phyloP scores from a whole-genome alignment of 108 stramenopile genomes.

The Craspedostauros australis region DNA sequence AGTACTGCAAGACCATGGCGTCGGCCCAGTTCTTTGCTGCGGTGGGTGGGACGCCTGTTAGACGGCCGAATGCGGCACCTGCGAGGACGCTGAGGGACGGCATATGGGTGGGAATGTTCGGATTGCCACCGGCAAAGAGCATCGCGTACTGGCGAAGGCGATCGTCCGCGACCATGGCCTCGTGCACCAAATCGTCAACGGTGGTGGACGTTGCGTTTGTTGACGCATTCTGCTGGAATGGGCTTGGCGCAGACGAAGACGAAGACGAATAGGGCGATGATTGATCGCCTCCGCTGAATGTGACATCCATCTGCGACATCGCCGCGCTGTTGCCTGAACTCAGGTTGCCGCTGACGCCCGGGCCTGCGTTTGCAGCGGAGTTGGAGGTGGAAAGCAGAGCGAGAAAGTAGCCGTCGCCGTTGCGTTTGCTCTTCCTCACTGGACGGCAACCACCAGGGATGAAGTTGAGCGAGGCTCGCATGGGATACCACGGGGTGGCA shows the following conservation, averaged over 20 bases:
- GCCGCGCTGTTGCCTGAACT: slow-evolving; percentile 2
- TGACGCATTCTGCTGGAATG: not conserved
- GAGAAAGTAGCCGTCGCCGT: not conserved
- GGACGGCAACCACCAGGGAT: slow-evolving; percentile 55
- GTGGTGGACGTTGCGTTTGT: not conserved
- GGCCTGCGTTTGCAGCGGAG: not conserved
- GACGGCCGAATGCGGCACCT: slow-evolving; percentile 55
- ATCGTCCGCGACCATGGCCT: slow-evolving; percentile 53
- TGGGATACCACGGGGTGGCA: too few species aligned
- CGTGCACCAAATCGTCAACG: slow-evolving; percentile 29
- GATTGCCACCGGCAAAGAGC: slow-evolving; percentile 1
- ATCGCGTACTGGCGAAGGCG: slow-evolving; percentile 37
- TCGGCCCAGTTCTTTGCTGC: slow-evolving; percentile 65
- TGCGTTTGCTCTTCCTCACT: not conserved
- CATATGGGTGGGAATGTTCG: slow-evolving; percentile 30
- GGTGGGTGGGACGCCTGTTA: slow-evolving; percentile 60
- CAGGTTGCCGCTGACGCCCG: not conserved
- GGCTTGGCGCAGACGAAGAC: not conserved
- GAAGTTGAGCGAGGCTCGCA: slow-evolving; percentile 67
- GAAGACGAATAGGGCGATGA: not conserved
- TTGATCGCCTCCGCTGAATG: too few species aligned
- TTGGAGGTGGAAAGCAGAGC: not conserved
- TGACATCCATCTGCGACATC: too few species aligned
- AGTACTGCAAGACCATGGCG: slow-evolving; percentile 66
- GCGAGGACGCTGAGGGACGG: slow-evolving; percentile 71